phyloP scores from a whole-genome alignment of 2,329 filamentous ascomycete species.

The Stagonosporopsis cucurbitacearum region DNA sequence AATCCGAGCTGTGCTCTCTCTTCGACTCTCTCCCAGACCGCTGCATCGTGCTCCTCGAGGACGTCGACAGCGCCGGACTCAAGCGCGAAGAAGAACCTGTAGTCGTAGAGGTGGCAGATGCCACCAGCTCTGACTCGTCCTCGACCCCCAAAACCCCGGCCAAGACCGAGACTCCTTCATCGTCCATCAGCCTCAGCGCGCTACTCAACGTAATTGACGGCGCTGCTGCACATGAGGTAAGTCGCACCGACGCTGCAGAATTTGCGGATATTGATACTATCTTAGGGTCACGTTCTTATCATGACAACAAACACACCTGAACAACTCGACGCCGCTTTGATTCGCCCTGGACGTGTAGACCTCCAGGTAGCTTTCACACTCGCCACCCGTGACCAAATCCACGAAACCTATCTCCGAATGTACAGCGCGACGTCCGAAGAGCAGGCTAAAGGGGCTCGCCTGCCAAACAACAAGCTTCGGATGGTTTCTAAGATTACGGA shows the following conservation, averaged over 20 bases:
- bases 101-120: neutral
- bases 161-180: neutral
- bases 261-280: neutral
- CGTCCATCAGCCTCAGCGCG: slow-evolving; percentile 73
- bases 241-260: neutral
- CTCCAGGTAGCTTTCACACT: slow-evolving; percentile 67
- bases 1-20: slow-evolving; percentile 62
- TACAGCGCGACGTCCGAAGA: slow-evolving; percentile 27
- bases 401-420: slow-evolving; percentile 53
- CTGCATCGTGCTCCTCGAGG: slow-evolving; percentile 56
- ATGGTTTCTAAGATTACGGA: neutral
- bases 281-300: slow-evolving; percentile 71
- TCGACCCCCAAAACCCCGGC: neutral
- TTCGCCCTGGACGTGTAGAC: slow-evolving; percentile 75
- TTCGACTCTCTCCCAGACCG: slow-evolving; percentile 53
- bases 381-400: slow-evolving; percentile 50
- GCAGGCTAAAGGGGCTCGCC: neutral
- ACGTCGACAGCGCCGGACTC: slow-evolving; percentile 57
- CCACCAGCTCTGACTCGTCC: neutral
- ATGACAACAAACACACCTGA: slow-evolving; percentile 84
- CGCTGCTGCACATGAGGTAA: slow-evolving; percentile 72
- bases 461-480: neutral
- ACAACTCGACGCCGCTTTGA: slow-evolving; percentile 73
- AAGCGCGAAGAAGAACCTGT: slow-evolving; percentile 34
- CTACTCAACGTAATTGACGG: slow-evolving; percentile 85